Base-by-base conservation (phyloP, 2,329 filamentous ascomycete species). In the Cordyceps farinosa region DNA sequence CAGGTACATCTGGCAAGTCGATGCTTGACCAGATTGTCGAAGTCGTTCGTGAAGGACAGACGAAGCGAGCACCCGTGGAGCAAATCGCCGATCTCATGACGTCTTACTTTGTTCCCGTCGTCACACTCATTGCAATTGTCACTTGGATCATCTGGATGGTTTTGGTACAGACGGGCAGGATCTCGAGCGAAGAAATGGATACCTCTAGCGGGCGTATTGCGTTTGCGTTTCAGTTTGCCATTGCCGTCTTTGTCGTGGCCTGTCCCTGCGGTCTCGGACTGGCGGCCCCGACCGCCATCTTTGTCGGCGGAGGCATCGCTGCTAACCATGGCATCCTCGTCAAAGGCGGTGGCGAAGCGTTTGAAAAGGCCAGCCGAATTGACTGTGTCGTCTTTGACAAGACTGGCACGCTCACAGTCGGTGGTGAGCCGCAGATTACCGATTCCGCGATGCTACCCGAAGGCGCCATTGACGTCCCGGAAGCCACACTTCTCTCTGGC, bases 331-430 rank as follows among this genome's bases (percentile, higher is more conserved):
- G 91, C 1, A 92, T 96, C 61, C 80, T 96, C 1, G 91, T 90
- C 68, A 92, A 92, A 74, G 91, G 91, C 29, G 91, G 91, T 29
- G 91, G 91, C 40, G 90, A 93, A 72, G 91, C 91, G 0, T 94
- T 95, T 71, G 90, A 94, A 73, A 91, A 92, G 76, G 91, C 91
- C 4, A 92, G 90, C 72, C 85, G 84, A 11, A 82, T 93, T 51
- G 87, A 92, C 72, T 89, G 88, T 59, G 87, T 95, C 45, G 89
- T 95, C 1, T 95, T 96, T 72, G 91, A 96, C 80, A 95, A 96
- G 80, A 96, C 91, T 0, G 91, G 91, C 1, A 96, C 91, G 0
- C 78, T 96, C 64, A 95, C 91, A 0, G 79, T 89, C 69, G 80
- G 90, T 5, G 90, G 89, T 7, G 87, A 91, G 67, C 90, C 90